These are phyloP conservation scores for Lachancea waltii DNA, from an alignment of 805 yeast species.

Conservation along the genomic window DNA sequence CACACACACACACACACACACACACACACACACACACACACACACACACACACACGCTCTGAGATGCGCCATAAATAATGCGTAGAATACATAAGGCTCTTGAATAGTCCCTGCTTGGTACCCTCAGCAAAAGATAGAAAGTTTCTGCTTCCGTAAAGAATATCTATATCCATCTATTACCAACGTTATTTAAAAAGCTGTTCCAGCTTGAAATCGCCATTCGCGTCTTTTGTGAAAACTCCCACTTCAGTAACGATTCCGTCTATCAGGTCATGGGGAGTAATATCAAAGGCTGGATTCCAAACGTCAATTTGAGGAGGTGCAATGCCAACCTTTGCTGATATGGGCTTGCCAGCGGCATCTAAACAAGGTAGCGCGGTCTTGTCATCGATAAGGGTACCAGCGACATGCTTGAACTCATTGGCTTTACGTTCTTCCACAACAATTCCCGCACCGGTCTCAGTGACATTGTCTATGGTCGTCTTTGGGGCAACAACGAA, in stretches of 20 bases:
- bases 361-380: constrained; percentile 25
- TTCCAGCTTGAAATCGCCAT: constrained; percentile 46
- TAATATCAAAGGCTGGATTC: constrained; percentile 96
- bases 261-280: constrained; percentile 77
- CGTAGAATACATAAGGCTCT: too few species aligned
- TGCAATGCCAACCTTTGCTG: constrained; percentile 64
- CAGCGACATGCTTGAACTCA: constrained; percentile 73
- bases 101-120: too few species aligned
- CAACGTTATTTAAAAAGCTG: constrained; percentile 18
- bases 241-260: constrained; percentile 83
- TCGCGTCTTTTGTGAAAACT: constrained; percentile 42
- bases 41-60: too few species aligned
- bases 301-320: constrained; percentile 82
- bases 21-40: too few species aligned
- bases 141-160: not conserved
- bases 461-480: constrained; percentile 67
- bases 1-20: too few species aligned
- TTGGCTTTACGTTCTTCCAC: constrained; percentile 83
- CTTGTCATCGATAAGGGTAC: constrained; percentile 43
- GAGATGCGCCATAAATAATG: too few species aligned
- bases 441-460: constrained; percentile 64
- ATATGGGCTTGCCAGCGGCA: constrained; percentile 27
- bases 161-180: too few species aligned
- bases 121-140: too few species aligned
- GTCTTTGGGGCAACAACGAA: constrained; percentile 95